Evolutionary conservation across 495 filamentous ascomycete species (phyloP), one percentile per base, ranked within the genome.

Genomic region (Trypethelium eluteriae): DNA sequence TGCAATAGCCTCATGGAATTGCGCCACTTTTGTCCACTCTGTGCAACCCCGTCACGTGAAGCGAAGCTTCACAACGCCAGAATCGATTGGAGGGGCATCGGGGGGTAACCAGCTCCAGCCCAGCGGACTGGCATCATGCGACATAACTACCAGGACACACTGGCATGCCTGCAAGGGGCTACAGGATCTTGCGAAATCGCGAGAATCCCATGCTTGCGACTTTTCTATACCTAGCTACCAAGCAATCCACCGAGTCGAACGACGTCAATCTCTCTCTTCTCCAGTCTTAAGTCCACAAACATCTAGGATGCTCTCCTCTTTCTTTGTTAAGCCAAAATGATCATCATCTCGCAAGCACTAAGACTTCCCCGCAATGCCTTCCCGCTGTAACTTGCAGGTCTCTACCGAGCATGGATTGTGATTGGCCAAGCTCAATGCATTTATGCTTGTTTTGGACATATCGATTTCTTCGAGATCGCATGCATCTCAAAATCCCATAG

Each of bases 341-440:
- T 59, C 53, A 36, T 59, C 25, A 14, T 9, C 53, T 35, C 32
- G 5, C 36, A 18, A 36, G 36, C 6, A 14, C 7, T 32, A 36
- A 59, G 32, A 3, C 36, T 59, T 59, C 53, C 53, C 53, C 53
- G 53, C 53, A 59, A 59, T 59, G 7, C 36, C 25, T 36, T 59
- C 25, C 53, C 53, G 53, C 7, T 36, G 7, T 34, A 9, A 11
- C 53, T 6, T 32, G 49, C 49, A 5, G 25, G 5, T 16, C 25
- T 32, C 36, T 5, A 6, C 53, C 36, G n/a, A 3, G 7, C 7
- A 7, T 36, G 53, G 53, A 10, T 59, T 36, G 5, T 36, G n/a
- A 59, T 59, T 59, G 53, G 53, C 49, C n/a, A 53, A 14, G 5
- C 18, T 53, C n/a, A 35, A 7, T n/a, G 3, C 53, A 35, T 14